Evolutionary conservation across 2,329 filamentous ascomycete genomes (phyloP), one percentile per base, ranked within the genome.

Genomic region (Dactylella cylindrospora): DNA sequence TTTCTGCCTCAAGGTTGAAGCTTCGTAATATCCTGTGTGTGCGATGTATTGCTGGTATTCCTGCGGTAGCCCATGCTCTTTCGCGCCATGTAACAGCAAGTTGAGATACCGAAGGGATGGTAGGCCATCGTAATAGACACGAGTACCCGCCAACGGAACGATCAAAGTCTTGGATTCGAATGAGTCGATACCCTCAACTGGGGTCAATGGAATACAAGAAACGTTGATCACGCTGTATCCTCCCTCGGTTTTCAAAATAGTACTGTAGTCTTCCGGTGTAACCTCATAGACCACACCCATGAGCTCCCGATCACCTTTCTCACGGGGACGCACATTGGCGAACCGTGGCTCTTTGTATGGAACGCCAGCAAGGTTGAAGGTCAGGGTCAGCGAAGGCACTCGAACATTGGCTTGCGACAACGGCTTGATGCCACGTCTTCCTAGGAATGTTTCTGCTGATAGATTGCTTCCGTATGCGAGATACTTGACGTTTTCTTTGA

Each of bases 231-330:
- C 90, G 53, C 84, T 77, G 75, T 98, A 98, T 25, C 88, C 90
- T 45, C 91, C 91, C 72, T 98, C 93, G 3, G 90, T 96, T 3
- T 84, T 84, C 62, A 97, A 85, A 67, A 98, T 95, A 60, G 81
- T 86, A 5, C 84, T 80, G 71, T 88, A 98, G 74, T 98, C 93
- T 35, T 79, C 73, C 13, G 79, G 76, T 0, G 90, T 95, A 23
- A 97, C 88, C 75, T 97, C 90, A 75, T 98, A 98, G 3, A 97
- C 93, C 12, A 95, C 89, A 19, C 93, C 93, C 32, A 96, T 81
- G 1, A 98, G 79, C 3, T 88, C 88, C 69, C 90, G 90, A 65
- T 83, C 76, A 12, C 38, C 43, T 19, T 28, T 29, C 25, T 82
- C 78, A 40, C 85, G 81, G 46, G 78, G 78, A 12, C 79, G 80